Evolutionary conservation across 768 basidiomycete genomes (phyloP).

Genomic region (Rhodotorula diobovata): DNA sequence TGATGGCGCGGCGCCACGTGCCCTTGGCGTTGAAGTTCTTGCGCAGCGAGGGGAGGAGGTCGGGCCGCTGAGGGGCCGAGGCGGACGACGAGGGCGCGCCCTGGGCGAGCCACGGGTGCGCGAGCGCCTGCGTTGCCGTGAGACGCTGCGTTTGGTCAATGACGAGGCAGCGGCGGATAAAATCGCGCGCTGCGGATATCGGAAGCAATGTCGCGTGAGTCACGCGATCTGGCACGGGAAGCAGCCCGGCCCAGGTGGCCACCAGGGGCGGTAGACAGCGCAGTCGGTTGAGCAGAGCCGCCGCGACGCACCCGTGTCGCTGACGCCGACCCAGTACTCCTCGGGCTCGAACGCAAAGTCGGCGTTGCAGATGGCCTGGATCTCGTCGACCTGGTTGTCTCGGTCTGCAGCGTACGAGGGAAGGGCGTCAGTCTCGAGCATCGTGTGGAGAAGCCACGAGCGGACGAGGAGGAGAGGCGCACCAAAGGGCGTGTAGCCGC

Average conservation of each 20-base stretch:
- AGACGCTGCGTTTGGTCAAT: conserved; percentile 74
- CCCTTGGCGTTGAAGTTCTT: conserved; percentile 81
- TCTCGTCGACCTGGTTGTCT: conserved; percentile 71
- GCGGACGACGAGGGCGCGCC: conserved; percentile 51
- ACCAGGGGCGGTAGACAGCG: no score
- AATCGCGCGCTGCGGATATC: conserved; percentile 63
- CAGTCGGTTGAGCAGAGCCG: neutral
- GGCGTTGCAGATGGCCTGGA: conserved; percentile 88
- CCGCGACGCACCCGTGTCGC: conserved; percentile 17
- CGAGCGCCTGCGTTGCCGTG: conserved; percentile 66
- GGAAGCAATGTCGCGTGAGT: neutral
- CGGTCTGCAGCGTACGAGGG: conserved; percentile 51
- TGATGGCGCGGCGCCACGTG: conserved; percentile 54
- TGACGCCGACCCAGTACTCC: conserved; percentile 76
- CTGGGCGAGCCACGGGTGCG: conserved; percentile 69
- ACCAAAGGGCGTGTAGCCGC: conserved; percentile 85
- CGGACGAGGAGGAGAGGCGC: conserved; percentile 43
- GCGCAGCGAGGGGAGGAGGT: conserved; percentile 84
- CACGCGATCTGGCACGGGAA: neutral
- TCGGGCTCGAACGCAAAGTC: conserved; percentile 86
- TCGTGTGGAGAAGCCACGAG: neutral
- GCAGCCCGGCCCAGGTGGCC: no score
- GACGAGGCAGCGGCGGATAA: conserved; percentile 76
- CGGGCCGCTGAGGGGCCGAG: conserved; percentile 46
- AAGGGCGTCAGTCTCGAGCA: neutral